Percentiles rank a stretch among this genome's conserved stretches.
These are phyloP conservation scores for Hevea brasiliensis DNA, from an alignment of 345 rosid genomes.

Conservation along the genomic window DNA sequence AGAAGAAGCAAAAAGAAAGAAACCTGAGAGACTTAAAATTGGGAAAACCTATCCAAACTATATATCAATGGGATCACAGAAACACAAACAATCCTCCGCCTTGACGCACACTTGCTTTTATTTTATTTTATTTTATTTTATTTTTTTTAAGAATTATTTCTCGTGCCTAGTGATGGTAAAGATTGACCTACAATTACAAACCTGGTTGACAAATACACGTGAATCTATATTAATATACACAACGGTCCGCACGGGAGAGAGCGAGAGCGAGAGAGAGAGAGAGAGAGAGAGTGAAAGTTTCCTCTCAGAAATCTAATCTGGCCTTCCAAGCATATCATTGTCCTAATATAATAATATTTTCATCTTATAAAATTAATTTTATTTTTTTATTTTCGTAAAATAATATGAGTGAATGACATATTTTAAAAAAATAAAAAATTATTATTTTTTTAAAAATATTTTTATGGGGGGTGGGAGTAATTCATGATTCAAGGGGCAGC, in stretches of 20 bases:
- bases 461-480: too few relatives aligned
- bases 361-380: too few relatives aligned
- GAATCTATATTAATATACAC: constrained; percentile 57
- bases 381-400: too few relatives aligned
- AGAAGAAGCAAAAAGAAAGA: neutral
- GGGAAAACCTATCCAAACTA: neutral
- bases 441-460: too few relatives aligned
- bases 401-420: too few relatives aligned
- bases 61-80: neutral
- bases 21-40: neutral
- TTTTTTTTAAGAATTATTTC: too few relatives aligned
- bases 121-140: too few relatives aligned
- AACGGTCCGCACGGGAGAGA: constrained; percentile 34
- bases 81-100: neutral
- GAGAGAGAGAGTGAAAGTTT: neutral
- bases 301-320: neutral
- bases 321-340: neutral
- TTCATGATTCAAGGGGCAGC: constrained; percentile 17
- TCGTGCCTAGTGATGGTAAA: too few relatives aligned
- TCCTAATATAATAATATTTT: too few relatives aligned
- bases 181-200: constrained; percentile 81
- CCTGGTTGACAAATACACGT: constrained; percentile 68
- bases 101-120: neutral
- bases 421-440: too few relatives aligned
- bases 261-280: too few relatives aligned